Percentiles rank a stretch among this genome's conserved stretches.
Evolutionary conservation across 2,329 filamentous ascomycete genomes (phyloP).

Genomic region (Epichloe sylvatica): DNA sequence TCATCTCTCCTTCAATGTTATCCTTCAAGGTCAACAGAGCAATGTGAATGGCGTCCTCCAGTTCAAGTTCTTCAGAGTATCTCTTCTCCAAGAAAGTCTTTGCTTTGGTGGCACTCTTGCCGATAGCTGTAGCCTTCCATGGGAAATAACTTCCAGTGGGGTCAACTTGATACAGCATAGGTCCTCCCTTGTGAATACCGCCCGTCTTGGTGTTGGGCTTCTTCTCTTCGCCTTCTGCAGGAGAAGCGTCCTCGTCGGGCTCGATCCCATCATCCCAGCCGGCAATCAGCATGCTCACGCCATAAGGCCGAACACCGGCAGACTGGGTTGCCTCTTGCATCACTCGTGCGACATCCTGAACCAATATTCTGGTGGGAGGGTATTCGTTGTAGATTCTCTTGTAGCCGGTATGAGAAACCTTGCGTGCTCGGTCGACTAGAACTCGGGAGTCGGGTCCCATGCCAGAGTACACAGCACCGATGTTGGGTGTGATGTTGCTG

Average conservation of each 20-base stretch:
- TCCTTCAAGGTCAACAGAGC: slow-evolving; percentile 94
- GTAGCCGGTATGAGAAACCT: slow-evolving; percentile 95
- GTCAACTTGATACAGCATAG: slow-evolving; percentile 96
- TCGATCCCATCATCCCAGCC: slow-evolving; percentile 96
- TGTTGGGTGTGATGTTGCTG: slow-evolving; percentile 95
- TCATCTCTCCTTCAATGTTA: slow-evolving; percentile 99
- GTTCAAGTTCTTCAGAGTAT: slow-evolving; percentile 91
- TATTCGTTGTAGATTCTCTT: slow-evolving; percentile 99
- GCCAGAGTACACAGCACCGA: slow-evolving; percentile 98
- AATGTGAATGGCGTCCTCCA: slow-evolving; percentile 98
- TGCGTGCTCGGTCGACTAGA: slow-evolving; percentile 92
- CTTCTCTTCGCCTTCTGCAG: slow-evolving; percentile 53
- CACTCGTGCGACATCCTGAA: slow-evolving; percentile 92
- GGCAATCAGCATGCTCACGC: slow-evolving; percentile 86
- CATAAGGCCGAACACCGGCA: slow-evolving; percentile 91
- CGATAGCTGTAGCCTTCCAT: slow-evolving; percentile 98
- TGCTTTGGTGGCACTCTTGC: slow-evolving; percentile 93
- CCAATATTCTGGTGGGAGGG: slow-evolving; percentile 96
- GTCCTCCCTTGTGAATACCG: slow-evolving; percentile 87
- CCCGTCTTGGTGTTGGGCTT: slow-evolving; percentile 76
- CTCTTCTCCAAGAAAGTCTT: slow-evolving; percentile 99
- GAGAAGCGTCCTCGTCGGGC: slow-evolving; percentile 55
- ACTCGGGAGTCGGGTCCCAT: slow-evolving; percentile 99
- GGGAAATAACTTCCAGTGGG: slow-evolving; percentile 98
- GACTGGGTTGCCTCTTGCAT: slow-evolving; percentile 99